Conservation (phyloP, 306 rosid species). For the Gillenia trifoliata region DNA sequence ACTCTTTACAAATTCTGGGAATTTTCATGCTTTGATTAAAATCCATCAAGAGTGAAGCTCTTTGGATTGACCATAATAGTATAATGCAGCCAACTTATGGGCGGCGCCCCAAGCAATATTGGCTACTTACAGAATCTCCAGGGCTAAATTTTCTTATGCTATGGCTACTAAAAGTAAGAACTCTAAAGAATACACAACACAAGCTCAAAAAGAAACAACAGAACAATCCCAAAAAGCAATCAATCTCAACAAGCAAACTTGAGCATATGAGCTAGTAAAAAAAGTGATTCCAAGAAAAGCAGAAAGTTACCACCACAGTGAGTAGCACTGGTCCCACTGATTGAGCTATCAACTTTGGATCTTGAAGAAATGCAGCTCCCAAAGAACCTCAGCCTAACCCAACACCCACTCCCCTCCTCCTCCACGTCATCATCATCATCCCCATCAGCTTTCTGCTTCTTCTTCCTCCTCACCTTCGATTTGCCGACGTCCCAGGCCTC, state of each 20-base stretch:
- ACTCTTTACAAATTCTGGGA: neutral
- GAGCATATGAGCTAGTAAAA: slow-evolving; percentile 7
- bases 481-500: slow-evolving; percentile 67
- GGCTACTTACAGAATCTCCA: slow-evolving; percentile 2
- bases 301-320: slow-evolving; percentile 69
- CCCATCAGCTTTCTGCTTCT: slow-evolving; percentile 30
- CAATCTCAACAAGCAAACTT: slow-evolving; percentile 2
- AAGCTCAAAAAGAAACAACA: slow-evolving; percentile 11
- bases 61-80: slow-evolving; percentile 15
- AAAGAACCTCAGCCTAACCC: slow-evolving; percentile 70
- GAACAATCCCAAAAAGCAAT: neutral
- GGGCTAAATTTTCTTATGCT: slow-evolving; percentile 12
- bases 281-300: slow-evolving; percentile 6
- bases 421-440: slow-evolving; percentile 31
- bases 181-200: slow-evolving; percentile 1
- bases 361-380: slow-evolving; percentile 97
- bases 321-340: slow-evolving; percentile 73
- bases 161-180: slow-evolving; percentile 5
- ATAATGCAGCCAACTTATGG: slow-evolving; percentile 8
- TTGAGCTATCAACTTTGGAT: slow-evolving; percentile 95
- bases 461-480: slow-evolving; percentile 62
- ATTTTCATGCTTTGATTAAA: slow-evolving; percentile 6
- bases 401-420: slow-evolving; percentile 67
- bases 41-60: slow-evolving; percentile 5
- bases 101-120: slow-evolving; percentile 3